Evolutionary conservation across 495 filamentous ascomycete genomes (phyloP).

Genomic region (Lentithecium fluviatile): DNA sequence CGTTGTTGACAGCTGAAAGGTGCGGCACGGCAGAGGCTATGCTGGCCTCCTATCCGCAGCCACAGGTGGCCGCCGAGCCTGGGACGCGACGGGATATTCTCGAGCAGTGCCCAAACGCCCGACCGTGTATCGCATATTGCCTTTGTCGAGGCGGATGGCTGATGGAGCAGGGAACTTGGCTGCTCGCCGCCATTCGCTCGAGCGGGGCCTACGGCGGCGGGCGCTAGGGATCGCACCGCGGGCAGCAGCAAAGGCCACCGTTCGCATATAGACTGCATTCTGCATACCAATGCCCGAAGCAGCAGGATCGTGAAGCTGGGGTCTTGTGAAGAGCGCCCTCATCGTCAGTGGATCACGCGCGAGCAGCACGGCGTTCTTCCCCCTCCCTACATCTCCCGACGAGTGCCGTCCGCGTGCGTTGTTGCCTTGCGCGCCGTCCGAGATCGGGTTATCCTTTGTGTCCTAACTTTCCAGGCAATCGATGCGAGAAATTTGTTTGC

Average conservation of each 20-base stretch:
- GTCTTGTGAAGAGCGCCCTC: slow-evolving; percentile 8
- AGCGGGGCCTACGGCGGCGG: slow-evolving; percentile 4
- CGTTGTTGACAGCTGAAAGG: slow-evolving; percentile 7
- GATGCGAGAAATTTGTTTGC: too few species aligned
- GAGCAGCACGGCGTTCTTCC: neutral
- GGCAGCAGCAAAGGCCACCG: neutral
- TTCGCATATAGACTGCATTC: slow-evolving; percentile 6
- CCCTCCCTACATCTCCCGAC: too few species aligned
- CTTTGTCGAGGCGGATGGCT: slow-evolving; percentile 3
- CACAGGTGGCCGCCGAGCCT: slow-evolving; percentile 9
- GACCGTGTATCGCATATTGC: slow-evolving; percentile 3
- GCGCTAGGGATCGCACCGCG: slow-evolving; percentile 9
- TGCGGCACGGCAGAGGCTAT: slow-evolving; percentile 12
- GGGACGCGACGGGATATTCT: neutral
- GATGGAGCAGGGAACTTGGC: slow-evolving; percentile 4
- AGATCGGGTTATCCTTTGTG: slow-evolving; percentile 9
- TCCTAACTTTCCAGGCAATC: neutral
- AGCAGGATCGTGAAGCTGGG: neutral
- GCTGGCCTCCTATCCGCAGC: slow-evolving; percentile 19
- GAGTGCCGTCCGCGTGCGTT: slow-evolving; percentile 24
- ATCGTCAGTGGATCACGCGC: neutral
- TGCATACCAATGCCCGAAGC: neutral
- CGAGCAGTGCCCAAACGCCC: slow-evolving; percentile 17
- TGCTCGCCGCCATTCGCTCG: slow-evolving; percentile 4
- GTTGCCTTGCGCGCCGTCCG: slow-evolving; percentile 24